Evolutionary conservation across 345 rosid species (phyloP).

Genomic region (Cardamine resedifolia): DNA sequence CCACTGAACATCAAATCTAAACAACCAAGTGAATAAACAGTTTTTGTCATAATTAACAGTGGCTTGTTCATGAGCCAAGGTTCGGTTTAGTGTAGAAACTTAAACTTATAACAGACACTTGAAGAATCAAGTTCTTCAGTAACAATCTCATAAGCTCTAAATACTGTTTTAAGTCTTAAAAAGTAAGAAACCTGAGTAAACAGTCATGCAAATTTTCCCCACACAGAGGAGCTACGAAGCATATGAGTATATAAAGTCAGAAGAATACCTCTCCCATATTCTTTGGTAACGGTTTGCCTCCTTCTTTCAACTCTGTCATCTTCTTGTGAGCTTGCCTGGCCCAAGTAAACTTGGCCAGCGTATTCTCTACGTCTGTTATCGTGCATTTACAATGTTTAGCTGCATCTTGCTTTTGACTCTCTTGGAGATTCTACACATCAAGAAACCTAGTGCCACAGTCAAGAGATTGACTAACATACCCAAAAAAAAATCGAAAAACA

Average conservation of each 20-base stretch:
- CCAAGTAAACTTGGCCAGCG: slow-evolving; percentile 82
- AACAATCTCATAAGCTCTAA: slow-evolving; percentile 9
- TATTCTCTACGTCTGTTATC: slow-evolving; percentile 74
- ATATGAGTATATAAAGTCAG: background rate
- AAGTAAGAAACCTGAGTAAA: slow-evolving; percentile 6
- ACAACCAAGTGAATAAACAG: background rate
- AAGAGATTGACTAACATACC: slow-evolving; percentile 28
- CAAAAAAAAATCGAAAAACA: background rate
- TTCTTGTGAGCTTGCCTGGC: slow-evolving; percentile 79
- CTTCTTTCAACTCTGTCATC: slow-evolving; percentile 61
- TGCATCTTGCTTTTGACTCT: slow-evolving; percentile 76
- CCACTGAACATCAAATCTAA: background rate
- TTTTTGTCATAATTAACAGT: background rate
- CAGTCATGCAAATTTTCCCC: background rate
- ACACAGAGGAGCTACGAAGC: background rate
- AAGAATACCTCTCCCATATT: slow-evolving; percentile 73
- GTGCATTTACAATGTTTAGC: slow-evolving; percentile 82
- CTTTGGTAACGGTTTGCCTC: slow-evolving; percentile 88
- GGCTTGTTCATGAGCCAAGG: background rate
- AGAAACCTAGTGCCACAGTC: slow-evolving; percentile 51
- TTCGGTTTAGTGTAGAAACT: background rate
- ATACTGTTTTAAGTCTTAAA: background rate
- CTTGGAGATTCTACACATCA: slow-evolving; percentile 78
- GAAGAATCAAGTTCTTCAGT: background rate
- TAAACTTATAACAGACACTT: background rate